Conservation (phyloP, 1,139 yeast genomes). For the Chernovozyma sophiae-reginae region DNA sequence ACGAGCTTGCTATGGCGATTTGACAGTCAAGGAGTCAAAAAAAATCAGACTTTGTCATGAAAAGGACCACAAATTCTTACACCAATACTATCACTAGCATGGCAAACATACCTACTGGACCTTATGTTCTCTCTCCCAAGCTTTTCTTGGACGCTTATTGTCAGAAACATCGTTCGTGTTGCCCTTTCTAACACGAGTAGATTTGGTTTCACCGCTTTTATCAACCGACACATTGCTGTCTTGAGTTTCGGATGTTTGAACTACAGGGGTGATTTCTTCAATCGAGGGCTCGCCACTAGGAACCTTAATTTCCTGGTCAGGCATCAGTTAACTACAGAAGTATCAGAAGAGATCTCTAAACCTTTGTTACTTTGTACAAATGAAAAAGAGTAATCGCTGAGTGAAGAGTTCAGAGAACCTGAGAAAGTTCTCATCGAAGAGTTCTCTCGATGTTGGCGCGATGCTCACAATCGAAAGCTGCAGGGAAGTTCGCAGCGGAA, state of each 20-base stretch:
- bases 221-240: slow-evolving; percentile 22
- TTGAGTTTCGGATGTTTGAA: slow-evolving; percentile 6
- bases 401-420: no score
- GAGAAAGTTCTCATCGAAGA: no score
- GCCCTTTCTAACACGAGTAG: slow-evolving; percentile 29
- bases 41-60: not conserved
- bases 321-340: no score
- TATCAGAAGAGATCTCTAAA: no score
- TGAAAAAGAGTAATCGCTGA: no score
- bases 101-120: slow-evolving; percentile 47
- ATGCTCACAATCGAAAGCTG: no score
- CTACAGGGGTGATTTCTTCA: slow-evolving; percentile 2
- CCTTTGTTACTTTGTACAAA: no score
- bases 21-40: not conserved
- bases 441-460: no score
- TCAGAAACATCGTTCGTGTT: slow-evolving; percentile 35
- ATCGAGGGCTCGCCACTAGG: slow-evolving; percentile 1
- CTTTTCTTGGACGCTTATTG: slow-evolving; percentile 29
- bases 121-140: slow-evolving; percentile 27
- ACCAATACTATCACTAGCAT: no score
- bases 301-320: slow-evolving; percentile 2
- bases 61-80: not conserved
- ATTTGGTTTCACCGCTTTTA: slow-evolving; percentile 43
- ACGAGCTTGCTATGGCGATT: not conserved
- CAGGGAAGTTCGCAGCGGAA: no score